Evolutionary conservation across 2,329 filamentous ascomycete genomes (phyloP).

Genomic region (Ophiostoma angusticollis): DNA sequence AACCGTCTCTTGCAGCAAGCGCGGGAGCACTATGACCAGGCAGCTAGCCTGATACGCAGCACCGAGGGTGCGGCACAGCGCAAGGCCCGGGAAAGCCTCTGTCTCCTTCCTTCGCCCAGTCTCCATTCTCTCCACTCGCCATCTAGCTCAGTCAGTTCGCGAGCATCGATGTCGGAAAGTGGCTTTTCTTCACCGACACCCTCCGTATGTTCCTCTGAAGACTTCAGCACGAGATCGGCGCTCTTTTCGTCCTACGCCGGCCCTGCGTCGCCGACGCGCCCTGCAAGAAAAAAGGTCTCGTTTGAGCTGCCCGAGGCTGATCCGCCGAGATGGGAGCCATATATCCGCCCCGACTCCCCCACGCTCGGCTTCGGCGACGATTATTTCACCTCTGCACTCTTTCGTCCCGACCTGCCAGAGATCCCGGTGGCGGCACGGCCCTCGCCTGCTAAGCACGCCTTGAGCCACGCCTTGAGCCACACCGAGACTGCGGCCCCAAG

Average conservation of each 20-base stretch:
- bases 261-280: constrained; percentile 10
- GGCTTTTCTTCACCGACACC: constrained; percentile 34
- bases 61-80: constrained; percentile 29
- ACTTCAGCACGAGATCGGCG: constrained; percentile 18
- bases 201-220: constrained; percentile 28
- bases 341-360: constrained; percentile 46
- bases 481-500: constrained; percentile 8
- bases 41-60: constrained; percentile 32
- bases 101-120: constrained; percentile 24
- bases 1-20: constrained; percentile 37
- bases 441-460: constrained; percentile 12
- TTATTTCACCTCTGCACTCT: constrained; percentile 19
- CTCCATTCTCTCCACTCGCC: constrained; percentile 36
- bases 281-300: constrained; percentile 30
- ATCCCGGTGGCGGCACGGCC: constrained; percentile 14
- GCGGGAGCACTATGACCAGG: constrained; percentile 36
- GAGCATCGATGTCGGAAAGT: constrained; percentile 29
- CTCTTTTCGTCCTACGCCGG: background rate
- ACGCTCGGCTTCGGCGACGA: constrained; percentile 43
- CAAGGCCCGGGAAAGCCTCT: constrained; percentile 26
- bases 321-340: constrained; percentile 27
- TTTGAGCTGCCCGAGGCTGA: constrained; percentile 27
- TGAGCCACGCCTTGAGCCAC: constrained; percentile 10
- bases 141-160: constrained; percentile 32
- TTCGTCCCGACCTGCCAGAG: constrained; percentile 18